Evolutionary conservation across 2,329 filamentous ascomycete genomes (phyloP), one percentile per base, ranked within the genome.

Genomic region (Teratosphaeria destructans): DNA sequence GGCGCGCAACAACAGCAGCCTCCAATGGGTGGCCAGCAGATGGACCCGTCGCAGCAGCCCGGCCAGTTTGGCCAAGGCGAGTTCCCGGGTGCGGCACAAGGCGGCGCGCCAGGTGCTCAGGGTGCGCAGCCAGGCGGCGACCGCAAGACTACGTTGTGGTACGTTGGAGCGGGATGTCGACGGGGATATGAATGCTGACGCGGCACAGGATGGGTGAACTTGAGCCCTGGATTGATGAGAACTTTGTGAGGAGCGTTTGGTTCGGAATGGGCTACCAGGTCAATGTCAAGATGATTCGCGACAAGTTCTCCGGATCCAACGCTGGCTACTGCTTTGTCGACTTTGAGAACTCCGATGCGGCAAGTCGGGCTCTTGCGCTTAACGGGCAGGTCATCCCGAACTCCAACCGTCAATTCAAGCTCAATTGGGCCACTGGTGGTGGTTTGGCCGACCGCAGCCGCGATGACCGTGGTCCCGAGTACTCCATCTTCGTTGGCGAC

Each of bases 311-410:
- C 73, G 94, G 79, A 72, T 95, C 90, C 70, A 99, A 96, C 75
- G 94, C 94, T 65, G 94, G 94, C 62, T 99, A 99, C 79, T 99
- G 93, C 79, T 99, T 99, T 75, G 91, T 97, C 69, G 94, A 97
- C 74, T 99, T 99, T 70, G 72, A 84, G 59, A 87, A 81, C 67
- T 82, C 91, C 10, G 90, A 92, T 47, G 89, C 92, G 61, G 94
- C 94, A 52, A 87, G 85, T 70, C 96, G 96, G 81, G 94, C 94
- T 43, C 83, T 99, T n/a, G 81, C 81, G 54, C 81, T 97, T 56
- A 97, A 96, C 74, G 93, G 94, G 56, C 87, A 85, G 59, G 80
- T 89, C 55, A 95, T 99, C 67, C 92, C 93, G 54, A 96, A 96
- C 82, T 95, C 91, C 62, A 88, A 88, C 69, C 90, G 94, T 52